Conservation (phyloP, 805 yeast genomes). For the Candida incommunis region DNA sequence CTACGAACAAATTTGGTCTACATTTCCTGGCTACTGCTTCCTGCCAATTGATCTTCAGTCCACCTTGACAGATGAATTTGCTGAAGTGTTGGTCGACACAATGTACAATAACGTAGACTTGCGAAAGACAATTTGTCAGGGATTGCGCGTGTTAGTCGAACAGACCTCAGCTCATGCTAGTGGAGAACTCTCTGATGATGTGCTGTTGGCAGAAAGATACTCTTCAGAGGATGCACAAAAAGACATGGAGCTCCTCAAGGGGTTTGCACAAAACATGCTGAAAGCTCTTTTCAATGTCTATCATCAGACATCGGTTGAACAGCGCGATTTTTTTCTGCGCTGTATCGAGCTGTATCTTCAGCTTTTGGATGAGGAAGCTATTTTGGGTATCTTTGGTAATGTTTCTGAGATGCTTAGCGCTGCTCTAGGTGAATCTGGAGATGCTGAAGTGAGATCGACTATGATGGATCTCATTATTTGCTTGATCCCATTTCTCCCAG, state of each 20-base stretch:
- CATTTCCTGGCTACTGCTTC: slow-evolving; percentile 79
- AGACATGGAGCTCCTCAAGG: slow-evolving; percentile 44
- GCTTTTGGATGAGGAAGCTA: slow-evolving; percentile 51
- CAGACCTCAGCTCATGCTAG: slow-evolving; percentile 47
- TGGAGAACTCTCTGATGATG: slow-evolving; percentile 24
- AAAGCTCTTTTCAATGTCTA: slow-evolving; percentile 87
- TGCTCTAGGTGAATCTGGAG: slow-evolving; percentile 34
- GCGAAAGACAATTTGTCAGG: slow-evolving; percentile 74
- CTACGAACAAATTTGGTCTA: slow-evolving; percentile 83
- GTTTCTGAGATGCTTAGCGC: slow-evolving; percentile 67
- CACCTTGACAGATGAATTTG: slow-evolving; percentile 64
- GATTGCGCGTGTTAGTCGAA: slow-evolving; percentile 63
- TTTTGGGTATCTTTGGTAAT: slow-evolving; percentile 67
- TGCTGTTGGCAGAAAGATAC: slow-evolving; percentile 47
- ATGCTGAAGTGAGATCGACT: slow-evolving; percentile 43
- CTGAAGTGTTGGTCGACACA: slow-evolving; percentile 56
- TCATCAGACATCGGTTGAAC: slow-evolving; percentile 62
- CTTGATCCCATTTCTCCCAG: slow-evolving; percentile 75
- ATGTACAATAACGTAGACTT: slow-evolving; percentile 62
- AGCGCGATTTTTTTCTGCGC: slow-evolving; percentile 73
- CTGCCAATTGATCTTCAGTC: slow-evolving; percentile 59
- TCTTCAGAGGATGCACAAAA: slow-evolving; percentile 39
- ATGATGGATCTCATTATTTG: slow-evolving; percentile 85
- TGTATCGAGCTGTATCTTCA: slow-evolving; percentile 71
- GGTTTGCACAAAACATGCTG: slow-evolving; percentile 51